Evolutionary conservation across 164 flowering plant genomes (phyloP), one percentile per base, ranked within the genome.

Genomic region (Tetrastigma voinierianum): DNA sequence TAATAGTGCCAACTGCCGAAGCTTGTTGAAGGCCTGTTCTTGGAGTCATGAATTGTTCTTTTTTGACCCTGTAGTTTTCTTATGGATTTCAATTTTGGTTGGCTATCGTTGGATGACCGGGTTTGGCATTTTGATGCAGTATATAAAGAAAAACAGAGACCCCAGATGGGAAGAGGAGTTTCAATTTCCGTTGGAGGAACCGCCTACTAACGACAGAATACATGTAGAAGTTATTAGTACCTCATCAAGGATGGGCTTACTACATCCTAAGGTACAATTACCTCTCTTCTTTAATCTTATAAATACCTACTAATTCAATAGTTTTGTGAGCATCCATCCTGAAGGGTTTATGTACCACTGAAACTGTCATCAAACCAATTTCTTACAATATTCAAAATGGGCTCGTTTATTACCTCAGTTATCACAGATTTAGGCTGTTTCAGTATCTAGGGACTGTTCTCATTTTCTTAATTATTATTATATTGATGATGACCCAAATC

Each of bases 121-220:
- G 17, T 58, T 18, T 70, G 61, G 14, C 24, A 40, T 32, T 32
- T 54, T 53, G n/a, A 4, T 67, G 47, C 88, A 90, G 96, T 73
- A 61, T 64, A 67, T 91, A 43, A 91, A 83, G 91, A 91, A 83
- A 70, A 91, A 85, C 75, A 76, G 97, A 71, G 89, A 87, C 68
- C 97, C 97, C 32, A 87, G 95, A 72, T 91, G 95, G 95, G 95
- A 83, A 0, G 91, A 91, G 66, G 97, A 89, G 67, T 91, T 89
- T 65, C 69, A 71, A 55, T 91, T 91, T 54, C 78, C 43, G 74
- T 72, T 89, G 43, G 95, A 86, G 20, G 89, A 85, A 59, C 91
- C 97, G 1, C 95, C 95, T n/a, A 74, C 23, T 11, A 76, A 83
- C 61, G 95, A 91, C 25, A 85, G 64, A 68, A 45, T 91, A 57